A percentile compares a stretch with the other conserved stretches of the same genome.
Conservation (phyloP, 2,329 filamentous ascomycete species). For the Pyrenochaeta sp. region DNA sequence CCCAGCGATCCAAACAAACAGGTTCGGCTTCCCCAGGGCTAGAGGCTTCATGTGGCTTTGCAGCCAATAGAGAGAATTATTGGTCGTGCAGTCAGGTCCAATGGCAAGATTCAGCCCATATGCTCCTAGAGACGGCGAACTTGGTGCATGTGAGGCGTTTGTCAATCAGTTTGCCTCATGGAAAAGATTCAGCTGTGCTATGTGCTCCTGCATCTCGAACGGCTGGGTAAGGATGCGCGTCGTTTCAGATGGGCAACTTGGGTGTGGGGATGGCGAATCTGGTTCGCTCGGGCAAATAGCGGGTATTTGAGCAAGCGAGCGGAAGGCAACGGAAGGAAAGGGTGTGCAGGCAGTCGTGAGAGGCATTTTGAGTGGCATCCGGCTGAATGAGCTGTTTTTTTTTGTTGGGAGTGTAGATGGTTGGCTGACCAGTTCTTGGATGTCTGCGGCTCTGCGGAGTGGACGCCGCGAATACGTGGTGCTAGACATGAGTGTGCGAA, state of each 20-base stretch:
- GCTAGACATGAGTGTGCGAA: background rate
- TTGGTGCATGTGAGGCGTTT: background rate
- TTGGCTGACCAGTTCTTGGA: constrained; percentile 9
- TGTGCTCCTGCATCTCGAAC: constrained; percentile 16
- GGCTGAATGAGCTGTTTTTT: constrained; percentile 7
- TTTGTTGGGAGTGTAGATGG: constrained; percentile 18
- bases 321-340: constrained; percentile 15
- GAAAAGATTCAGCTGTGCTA: constrained; percentile 6
- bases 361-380: constrained; percentile 10
- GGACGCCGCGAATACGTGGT: constrained; percentile 4
- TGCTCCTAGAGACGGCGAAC: background rate
- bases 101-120: background rate
- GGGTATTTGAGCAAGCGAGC: constrained; percentile 16
- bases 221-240: constrained; percentile 7
- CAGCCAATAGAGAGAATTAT: background rate
- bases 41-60: background rate
- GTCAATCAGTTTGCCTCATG: background rate
- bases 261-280: constrained; percentile 18
- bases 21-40: background rate
- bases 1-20: background rate
- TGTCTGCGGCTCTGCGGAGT: constrained; percentile 19
- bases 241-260: constrained; percentile 19
- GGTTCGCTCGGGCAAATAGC: constrained; percentile 24
- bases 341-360: constrained; percentile 1
- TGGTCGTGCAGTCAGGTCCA: background rate